Base-by-base conservation (phyloP, 805 yeast species). In the Suhomyces pyralidae region DNA sequence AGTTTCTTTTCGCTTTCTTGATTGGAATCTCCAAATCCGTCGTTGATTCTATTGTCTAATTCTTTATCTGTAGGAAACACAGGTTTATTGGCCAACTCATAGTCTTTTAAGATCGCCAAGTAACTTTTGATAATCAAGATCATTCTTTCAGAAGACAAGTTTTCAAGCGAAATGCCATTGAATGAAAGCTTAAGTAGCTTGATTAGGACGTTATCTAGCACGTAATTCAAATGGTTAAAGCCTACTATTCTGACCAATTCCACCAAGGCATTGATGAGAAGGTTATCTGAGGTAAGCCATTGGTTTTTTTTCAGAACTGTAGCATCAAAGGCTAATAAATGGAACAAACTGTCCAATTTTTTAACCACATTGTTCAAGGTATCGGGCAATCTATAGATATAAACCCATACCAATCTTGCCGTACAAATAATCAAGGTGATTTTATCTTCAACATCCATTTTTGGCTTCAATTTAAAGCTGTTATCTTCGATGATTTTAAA, bases 341-440 rank as follows among this genome's bases (percentile, higher is more conserved):
- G 79, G 52, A 86, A 83, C 32, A 94, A 70, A 2, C 70, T 62
- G 53, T 87, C 96, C 48, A 94, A 75, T 51, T 85, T 86, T 61
- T 91, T 85, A 2, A 92, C 84, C 0, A 96, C 91, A 53, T 88
- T 86, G 64, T 93, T 94, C 59, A 93, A 71, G 0, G 97, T 87
- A 59, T 96, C 99, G 0, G 96, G 82, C 58, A 91, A 83, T 56
- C 98, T 76, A 67, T 85, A 90, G 22, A 91, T 71, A 64, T 88
- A 94, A 0, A 92, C 96, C 99, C 99, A 94, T 0, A 89, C 69
- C 30, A 96, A 73, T 53, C 97, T 73, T 0, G 96, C 79, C 3
- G 86, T 70, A 51, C 92, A 84, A 0, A 82, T 81, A 14, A 88
- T 78, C 43, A 83, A 79, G 2, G 81, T 81, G 0, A 81, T 76